These are phyloP conservation scores for Austroboletus rostrupii DNA, from an alignment of 1,284 basidiomycete species.

Conservation along the genomic window DNA sequence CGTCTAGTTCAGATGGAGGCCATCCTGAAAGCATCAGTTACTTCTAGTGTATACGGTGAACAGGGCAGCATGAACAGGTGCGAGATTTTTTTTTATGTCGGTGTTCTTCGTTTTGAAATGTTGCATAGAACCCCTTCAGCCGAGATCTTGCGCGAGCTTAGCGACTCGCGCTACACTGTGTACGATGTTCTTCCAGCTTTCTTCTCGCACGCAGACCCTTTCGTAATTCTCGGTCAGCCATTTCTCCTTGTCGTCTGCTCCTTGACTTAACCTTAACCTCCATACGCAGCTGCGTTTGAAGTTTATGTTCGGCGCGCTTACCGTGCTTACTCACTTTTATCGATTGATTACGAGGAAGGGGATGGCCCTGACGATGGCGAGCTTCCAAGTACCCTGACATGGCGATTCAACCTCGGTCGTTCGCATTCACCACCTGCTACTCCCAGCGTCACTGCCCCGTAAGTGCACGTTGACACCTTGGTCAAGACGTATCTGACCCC, in stretches of 20 bases:
- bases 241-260: background rate
- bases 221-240: conserved; percentile 74
- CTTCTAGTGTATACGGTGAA: conserved; percentile 87
- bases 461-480: conserved; percentile 25
- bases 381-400: conserved; percentile 76
- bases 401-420: conserved; percentile 91
- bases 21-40: conserved; percentile 86
- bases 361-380: conserved; percentile 77
- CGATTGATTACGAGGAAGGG: conserved; percentile 91
- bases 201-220: conserved; percentile 84
- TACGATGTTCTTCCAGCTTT: conserved; percentile 97
- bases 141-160: conserved; percentile 89
- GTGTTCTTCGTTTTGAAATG: background rate
- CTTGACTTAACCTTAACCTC: conserved; percentile 8
- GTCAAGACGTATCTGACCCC: conserved; percentile 16
- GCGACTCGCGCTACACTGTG: conserved; percentile 94
- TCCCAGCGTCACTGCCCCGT: conserved; percentile 69
- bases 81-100: conserved; percentile 8
- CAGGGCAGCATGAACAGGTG: conserved; percentile 63
- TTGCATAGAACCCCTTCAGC: conserved; percentile 66
- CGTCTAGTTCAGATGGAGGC: conserved; percentile 92
- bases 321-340: conserved; percentile 89
- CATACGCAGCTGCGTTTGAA: conserved; percentile 78
- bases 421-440: conserved; percentile 83
- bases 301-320: conserved; percentile 96